Percentiles rank a stretch among this genome's conserved stretches.
These are phyloP conservation scores for Bipolaris victoriae DNA, from an alignment of 2,329 filamentous ascomycete genomes.

Conservation along the genomic window DNA sequence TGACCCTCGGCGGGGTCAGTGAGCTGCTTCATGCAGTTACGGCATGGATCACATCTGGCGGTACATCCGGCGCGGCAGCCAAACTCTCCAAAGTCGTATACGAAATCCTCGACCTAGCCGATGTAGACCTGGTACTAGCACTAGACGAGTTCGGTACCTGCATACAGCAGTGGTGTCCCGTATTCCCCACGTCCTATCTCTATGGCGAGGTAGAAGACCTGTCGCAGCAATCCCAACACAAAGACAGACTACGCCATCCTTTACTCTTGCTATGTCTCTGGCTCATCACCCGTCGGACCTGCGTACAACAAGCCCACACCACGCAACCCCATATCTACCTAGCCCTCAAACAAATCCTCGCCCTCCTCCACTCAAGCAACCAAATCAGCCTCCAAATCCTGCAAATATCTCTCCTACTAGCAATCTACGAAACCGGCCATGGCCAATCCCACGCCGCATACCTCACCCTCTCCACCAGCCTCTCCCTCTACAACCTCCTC, in stretches of 20 bases:
- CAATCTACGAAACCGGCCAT: conserved; percentile 21
- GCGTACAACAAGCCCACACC: conserved; percentile 7
- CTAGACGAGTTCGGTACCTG: conserved; percentile 20
- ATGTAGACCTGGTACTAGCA: conserved; percentile 5
- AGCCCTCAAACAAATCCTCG: conserved; percentile 17
- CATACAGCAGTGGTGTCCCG: conserved; percentile 26
- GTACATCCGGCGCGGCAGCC: background rate
- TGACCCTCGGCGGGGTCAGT: conserved; percentile 6
- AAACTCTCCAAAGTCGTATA: conserved; percentile 12
- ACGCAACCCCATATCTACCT: conserved; percentile 11
- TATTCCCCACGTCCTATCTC: conserved; percentile 16
- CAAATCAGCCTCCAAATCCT: conserved; percentile 4
- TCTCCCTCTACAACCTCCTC: conserved; percentile 10
- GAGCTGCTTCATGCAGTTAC: conserved; percentile 13
- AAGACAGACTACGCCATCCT: conserved; percentile 9
- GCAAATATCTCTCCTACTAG: conserved; percentile 15
- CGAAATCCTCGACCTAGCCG: conserved; percentile 1
- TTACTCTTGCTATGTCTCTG: conserved; percentile 12
- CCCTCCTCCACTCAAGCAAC: background rate
- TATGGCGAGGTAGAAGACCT: conserved; percentile 5
- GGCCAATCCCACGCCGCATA: conserved; percentile 14
- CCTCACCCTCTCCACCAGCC: conserved; percentile 12
- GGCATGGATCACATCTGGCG: conserved; percentile 7
- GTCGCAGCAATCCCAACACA: background rate
- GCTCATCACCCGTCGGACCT: conserved; percentile 11